A percentile compares a stretch with the other conserved stretches of the same genome.
phyloP scores from a whole-genome alignment of 1,284 basidiomycete species.

The Farysia itapuensis region DNA sequence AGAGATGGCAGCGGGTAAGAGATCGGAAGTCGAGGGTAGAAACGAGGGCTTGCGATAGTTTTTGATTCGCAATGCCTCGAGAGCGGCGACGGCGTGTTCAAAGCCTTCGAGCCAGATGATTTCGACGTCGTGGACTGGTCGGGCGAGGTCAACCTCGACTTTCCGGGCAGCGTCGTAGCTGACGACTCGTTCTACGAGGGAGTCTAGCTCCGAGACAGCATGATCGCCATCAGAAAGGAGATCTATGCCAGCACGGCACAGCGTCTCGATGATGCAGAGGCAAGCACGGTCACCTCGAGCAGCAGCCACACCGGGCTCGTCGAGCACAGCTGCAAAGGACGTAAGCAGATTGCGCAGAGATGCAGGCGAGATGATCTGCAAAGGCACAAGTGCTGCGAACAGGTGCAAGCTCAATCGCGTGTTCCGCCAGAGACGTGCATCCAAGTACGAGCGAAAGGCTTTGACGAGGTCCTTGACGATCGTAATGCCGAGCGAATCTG shows the following conservation, averaged over 20 bases:
- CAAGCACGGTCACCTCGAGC: constrained; percentile 81
- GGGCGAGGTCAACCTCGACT: constrained; percentile 37
- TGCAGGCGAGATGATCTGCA: constrained; percentile 70
- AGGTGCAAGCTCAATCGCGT: constrained; percentile 50
- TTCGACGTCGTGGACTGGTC: constrained; percentile 31
- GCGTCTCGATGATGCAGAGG: constrained; percentile 80
- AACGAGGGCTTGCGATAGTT: constrained; percentile 42
- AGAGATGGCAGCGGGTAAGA: constrained; percentile 50
- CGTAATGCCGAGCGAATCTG: constrained; percentile 35
- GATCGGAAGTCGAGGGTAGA: constrained; percentile 43
- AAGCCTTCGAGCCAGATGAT: constrained; percentile 50
- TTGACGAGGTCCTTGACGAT: constrained; percentile 52
- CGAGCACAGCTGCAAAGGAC: constrained; percentile 79
- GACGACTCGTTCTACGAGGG: constrained; percentile 41
- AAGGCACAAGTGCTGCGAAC: constrained; percentile 62
- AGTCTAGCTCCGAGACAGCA: constrained; percentile 40
- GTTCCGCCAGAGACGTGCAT: constrained; percentile 55
- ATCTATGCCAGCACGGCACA: constrained; percentile 61
- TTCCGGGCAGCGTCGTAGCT: constrained; percentile 41
- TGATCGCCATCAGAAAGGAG: constrained; percentile 20
- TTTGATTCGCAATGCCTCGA: constrained; percentile 24
- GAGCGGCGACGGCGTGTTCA: constrained; percentile 41
- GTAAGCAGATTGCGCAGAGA: constrained; percentile 77
- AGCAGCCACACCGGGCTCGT: constrained; percentile 85
- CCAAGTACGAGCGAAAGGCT: constrained; percentile 51